Conservation (phyloP, 2,329 filamentous ascomycete species). For the Aspergillus hortae region DNA sequence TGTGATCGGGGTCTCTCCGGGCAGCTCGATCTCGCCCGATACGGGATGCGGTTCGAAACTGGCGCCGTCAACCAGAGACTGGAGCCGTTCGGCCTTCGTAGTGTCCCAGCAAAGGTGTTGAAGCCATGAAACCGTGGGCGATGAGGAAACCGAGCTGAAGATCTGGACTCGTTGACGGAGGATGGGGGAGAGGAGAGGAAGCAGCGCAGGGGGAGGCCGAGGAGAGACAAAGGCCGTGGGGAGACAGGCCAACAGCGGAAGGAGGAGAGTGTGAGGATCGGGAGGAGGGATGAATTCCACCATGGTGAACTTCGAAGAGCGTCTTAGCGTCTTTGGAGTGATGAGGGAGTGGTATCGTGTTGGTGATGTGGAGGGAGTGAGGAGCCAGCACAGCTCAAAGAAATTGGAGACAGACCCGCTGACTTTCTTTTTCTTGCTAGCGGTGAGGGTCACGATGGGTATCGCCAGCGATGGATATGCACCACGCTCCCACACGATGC, state of each 20-base stretch:
- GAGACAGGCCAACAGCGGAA: constrained; percentile 61
- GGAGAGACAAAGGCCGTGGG: constrained; percentile 59
- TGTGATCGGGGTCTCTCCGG: constrained; percentile 52
- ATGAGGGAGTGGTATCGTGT: background rate
- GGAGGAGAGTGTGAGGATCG: constrained; percentile 55
- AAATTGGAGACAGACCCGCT: background rate
- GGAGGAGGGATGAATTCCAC: constrained; percentile 55
- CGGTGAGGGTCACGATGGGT: background rate
- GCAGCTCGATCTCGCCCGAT: constrained; percentile 62
- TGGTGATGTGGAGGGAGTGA: background rate
- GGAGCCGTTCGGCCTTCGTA: constrained; percentile 50
- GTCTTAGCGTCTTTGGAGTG: background rate
- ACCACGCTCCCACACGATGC: background rate
- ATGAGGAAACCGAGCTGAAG: constrained; percentile 45
- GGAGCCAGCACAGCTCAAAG: background rate
- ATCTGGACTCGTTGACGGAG: constrained; percentile 60
- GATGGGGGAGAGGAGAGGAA: constrained; percentile 61
- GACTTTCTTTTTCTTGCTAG: background rate
- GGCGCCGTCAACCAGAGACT: constrained; percentile 51
- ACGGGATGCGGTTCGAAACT: constrained; percentile 61
- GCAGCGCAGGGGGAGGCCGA: constrained; percentile 57
- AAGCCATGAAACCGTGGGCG: constrained; percentile 54
- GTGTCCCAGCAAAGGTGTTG: constrained; percentile 58
- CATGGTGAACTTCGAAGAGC: constrained; percentile 35
- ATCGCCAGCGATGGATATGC: background rate